phyloP scores from a whole-genome alignment of 345 rosid species.

The Linum tenue region DNA sequence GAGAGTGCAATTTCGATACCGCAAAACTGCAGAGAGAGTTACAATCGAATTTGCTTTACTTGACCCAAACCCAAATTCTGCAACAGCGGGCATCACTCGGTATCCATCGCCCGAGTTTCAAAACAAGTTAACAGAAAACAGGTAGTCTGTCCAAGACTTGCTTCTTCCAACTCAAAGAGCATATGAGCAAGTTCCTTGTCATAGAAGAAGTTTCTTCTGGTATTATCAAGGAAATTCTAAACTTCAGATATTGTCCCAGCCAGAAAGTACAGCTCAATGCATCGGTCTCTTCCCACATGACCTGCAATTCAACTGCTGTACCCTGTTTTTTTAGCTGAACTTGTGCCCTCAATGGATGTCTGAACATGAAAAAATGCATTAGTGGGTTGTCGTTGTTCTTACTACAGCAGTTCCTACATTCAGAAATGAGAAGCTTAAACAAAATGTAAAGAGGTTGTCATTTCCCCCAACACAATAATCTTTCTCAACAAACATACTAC shows the following conservation, averaged over 20 bases:
- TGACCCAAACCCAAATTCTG: neutral
- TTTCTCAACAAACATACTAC: too few species aligned
- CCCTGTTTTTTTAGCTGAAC: neutral
- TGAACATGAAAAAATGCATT: neutral
- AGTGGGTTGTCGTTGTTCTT: neutral
- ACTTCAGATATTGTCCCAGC: neutral
- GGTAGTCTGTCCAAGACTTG: too few species aligned
- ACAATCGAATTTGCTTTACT: too few species aligned
- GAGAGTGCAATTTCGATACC: too few species aligned
- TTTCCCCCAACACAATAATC: neutral
- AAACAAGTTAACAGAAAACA: neutral
- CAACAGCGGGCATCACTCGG: neutral
- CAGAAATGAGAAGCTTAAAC: neutral
- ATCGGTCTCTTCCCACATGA: neutral
- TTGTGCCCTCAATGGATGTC: neutral
- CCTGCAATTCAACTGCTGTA: neutral
- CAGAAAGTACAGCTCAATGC: neutral
- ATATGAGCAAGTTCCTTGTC: neutral
- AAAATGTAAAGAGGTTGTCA: too few species aligned
- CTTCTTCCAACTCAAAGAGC: neutral
- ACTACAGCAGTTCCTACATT: neutral
- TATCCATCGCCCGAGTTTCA: too few species aligned
- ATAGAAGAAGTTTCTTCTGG: neutral
- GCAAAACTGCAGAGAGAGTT: too few species aligned
- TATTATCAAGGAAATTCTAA: neutral